Evolutionary conservation across 2,329 filamentous ascomycete species (phyloP), one percentile per base, ranked within the genome.

Genomic region (Ophiostoma ips): DNA sequence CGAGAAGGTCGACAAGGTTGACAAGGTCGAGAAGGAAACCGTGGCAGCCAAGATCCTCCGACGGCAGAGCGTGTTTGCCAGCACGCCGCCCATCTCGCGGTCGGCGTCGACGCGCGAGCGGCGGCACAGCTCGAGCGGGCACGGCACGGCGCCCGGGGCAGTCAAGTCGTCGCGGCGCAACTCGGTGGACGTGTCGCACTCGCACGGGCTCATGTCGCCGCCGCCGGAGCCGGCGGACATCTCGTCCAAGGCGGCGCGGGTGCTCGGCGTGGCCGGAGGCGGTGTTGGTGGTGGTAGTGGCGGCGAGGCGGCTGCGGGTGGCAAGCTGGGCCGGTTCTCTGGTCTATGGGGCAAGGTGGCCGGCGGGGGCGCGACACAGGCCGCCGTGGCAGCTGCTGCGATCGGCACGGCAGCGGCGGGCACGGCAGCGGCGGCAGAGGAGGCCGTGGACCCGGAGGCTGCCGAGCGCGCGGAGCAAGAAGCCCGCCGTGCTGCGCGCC

Each of bases 241-340:
- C 60, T 75, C 81, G 8, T 74, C 79, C 43, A 94, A 94, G 64
- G 87, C 86, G 28, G 85, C 86, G 31, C 88, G 81, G 64, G 66
- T 90, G 48, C 78, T 92, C 2, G 78, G 88, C 68, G 57, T 76
- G 21, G 70, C n/a, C n/a, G n/a, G n/a, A n/a, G n/a, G n/a, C n/a
- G n/a, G n/a, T n/a, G n/a, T n/a, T n/a, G n/a, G n/a, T n/a, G n/a
- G n/a, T n/a, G n/a, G n/a, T n/a, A n/a, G n/a, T n/a, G n/a, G 60
- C 37, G 67, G 65, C 49, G 62, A 65, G 13, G 61, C 59, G 40
- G 65, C 81, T 4, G 75, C 68, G 49, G 71, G 79, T 3, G 81
- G 77, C 61, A 83, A 80, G 59, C 64, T 77, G 48, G 72, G 70
- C 60, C 74, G 72, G 4, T 63, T 82, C 21, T 69, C 73, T 24